Conservation (phyloP, 306 rosid species). For the Dryas octopetala region DNA sequence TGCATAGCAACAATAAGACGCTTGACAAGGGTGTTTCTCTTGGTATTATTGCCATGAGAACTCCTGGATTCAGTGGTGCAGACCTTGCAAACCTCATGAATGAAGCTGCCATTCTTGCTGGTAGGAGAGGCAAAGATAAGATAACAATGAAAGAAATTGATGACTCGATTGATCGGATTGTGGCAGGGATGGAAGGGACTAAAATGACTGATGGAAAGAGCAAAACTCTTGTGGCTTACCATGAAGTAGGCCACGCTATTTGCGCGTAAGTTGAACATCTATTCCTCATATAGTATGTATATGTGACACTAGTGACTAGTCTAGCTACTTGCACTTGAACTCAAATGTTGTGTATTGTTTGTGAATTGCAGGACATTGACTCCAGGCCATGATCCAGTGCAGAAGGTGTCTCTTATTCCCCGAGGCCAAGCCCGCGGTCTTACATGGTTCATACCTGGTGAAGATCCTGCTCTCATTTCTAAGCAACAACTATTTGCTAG, state of each 20-base stretch:
- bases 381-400: slow-evolving; percentile 71
- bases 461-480: slow-evolving; percentile 61
- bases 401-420: slow-evolving; percentile 67
- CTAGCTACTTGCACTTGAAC: background rate
- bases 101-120: slow-evolving; percentile 85
- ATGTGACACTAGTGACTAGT: no score
- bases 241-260: slow-evolving; percentile 81
- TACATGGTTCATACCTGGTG: slow-evolving; percentile 75
- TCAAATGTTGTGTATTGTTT: slow-evolving; percentile 5
- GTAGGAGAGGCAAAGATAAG: slow-evolving; percentile 57
- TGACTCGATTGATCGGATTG: slow-evolving; percentile 70
- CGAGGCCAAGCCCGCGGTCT: slow-evolving; percentile 74
- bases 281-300: background rate
- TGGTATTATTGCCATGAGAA: slow-evolving; percentile 60
- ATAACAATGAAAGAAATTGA: slow-evolving; percentile 62
- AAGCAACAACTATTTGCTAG: slow-evolving; percentile 70
- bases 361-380: slow-evolving; percentile 51
- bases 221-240: slow-evolving; percentile 73
- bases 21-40: slow-evolving; percentile 58
- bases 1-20: slow-evolving; percentile 73
- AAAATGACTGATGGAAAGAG: slow-evolving; percentile 77
- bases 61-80: slow-evolving; percentile 75
- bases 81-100: slow-evolving; percentile 81
- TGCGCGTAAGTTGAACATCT: slow-evolving; percentile 64
- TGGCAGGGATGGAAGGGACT: slow-evolving; percentile 88